Evolutionary conservation across 106 monocot genomes (phyloP).

Genomic region (Acorus calamus): DNA sequence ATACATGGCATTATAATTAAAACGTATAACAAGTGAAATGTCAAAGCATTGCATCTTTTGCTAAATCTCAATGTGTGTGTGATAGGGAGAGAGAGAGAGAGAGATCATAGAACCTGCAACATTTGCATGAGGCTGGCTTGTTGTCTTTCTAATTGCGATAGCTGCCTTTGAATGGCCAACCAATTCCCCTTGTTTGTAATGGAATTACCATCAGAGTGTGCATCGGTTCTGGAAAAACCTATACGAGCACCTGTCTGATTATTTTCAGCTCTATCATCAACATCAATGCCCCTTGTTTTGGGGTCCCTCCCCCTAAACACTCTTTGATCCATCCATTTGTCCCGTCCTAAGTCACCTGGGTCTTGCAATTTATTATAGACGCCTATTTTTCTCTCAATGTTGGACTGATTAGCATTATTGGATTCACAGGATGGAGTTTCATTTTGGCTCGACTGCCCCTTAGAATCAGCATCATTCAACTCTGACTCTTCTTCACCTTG

Average conservation of each 20-base stretch:
- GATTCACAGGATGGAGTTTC: slow-evolving; percentile 11
- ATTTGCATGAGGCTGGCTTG: slow-evolving; percentile 88
- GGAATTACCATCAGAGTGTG: slow-evolving; percentile 36
- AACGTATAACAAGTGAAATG: no score
- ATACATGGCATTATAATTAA: no score
- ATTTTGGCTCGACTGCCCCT: slow-evolving; percentile 7
- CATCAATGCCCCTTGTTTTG: slow-evolving; percentile 37
- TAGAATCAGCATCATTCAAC: slow-evolving; percentile 16
- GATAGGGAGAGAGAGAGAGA: background rate
- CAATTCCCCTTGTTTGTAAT: slow-evolving; percentile 71
- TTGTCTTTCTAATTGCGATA: slow-evolving; percentile 81
- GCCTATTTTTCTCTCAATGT: slow-evolving; percentile 17
- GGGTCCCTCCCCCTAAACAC: slow-evolving; percentile 31
- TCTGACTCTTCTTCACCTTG: slow-evolving; percentile 34
- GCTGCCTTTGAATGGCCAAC: slow-evolving; percentile 77
- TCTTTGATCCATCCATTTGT: slow-evolving; percentile 52
- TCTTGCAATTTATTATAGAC: slow-evolving; percentile 21
- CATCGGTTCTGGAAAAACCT: slow-evolving; percentile 33
- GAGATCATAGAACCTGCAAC: slow-evolving; percentile 53
- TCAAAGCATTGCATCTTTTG: no score
- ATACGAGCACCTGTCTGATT: slow-evolving; percentile 22
- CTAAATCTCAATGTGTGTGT: no score
- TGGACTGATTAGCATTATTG: slow-evolving; percentile 18
- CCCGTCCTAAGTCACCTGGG: slow-evolving; percentile 27
- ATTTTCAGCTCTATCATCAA: slow-evolving; percentile 40